Evolutionary conservation across 1,284 basidiomycete genomes (phyloP).

Genomic region (Cutaneotrichosporon cavernicola): DNA sequence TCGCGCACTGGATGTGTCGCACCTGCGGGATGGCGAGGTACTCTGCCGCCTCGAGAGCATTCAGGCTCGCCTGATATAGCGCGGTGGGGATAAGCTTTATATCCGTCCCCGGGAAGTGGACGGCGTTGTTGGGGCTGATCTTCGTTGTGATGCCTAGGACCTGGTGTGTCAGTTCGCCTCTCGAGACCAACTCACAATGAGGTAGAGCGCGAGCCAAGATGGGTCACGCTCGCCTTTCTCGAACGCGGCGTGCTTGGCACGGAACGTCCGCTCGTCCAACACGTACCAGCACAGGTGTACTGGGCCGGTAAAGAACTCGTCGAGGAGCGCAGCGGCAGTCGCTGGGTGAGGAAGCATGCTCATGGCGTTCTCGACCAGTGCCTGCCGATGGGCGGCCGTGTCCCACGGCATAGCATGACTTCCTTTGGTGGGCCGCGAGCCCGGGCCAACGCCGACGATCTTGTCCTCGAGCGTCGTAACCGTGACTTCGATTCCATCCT

Average conservation of each 20-base stretch:
- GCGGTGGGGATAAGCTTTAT: conserved; percentile 2
- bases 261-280: conserved; percentile 9
- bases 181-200: conserved; percentile 22
- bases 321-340: background rate
- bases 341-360: conserved; percentile 3
- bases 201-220: conserved; percentile 26
- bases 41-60: conserved; percentile 22
- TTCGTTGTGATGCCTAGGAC: conserved; percentile 23
- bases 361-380: background rate
- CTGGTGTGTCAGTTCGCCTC: conserved; percentile 11
- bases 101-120: conserved; percentile 12
- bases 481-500: conserved; percentile 1
- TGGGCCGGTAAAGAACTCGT: conserved; percentile 9
- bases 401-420: background rate
- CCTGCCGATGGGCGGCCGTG: background rate
- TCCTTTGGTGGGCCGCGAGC: conserved; percentile 1
- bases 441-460: background rate
- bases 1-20: conserved; percentile 27
- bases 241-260: background rate
- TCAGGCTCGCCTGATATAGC: conserved; percentile 22
- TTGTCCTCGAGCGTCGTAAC: conserved; percentile 1
- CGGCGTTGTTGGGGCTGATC: conserved; percentile 5
- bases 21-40: conserved; percentile 27
- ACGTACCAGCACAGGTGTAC: conserved; percentile 5
- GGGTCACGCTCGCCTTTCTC: conserved; percentile 13